Conservation (phyloP, 2,329 filamentous ascomycete species). For the Mollisiaceae sp. region DNA sequence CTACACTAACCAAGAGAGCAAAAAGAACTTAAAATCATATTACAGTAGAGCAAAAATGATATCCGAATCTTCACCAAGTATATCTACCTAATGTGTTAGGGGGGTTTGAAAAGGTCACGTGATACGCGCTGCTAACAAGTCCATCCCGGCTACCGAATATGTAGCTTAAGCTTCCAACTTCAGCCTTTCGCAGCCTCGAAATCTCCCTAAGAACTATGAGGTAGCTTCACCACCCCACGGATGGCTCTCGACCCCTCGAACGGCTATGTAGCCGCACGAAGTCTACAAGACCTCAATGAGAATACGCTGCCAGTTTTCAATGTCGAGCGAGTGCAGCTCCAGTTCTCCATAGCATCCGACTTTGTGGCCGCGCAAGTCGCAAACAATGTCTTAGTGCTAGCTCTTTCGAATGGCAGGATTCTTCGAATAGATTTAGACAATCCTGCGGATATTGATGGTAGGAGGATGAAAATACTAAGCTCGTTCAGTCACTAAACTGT, state of each 20-base stretch:
- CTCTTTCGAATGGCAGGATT: constrained; percentile 89
- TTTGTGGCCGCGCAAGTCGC: constrained; percentile 97
- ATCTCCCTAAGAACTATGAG: constrained; percentile 35
- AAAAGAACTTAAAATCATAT: too few species aligned
- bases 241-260: constrained; percentile 76
- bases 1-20: too few species aligned
- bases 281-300: constrained; percentile 63
- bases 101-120: too few species aligned
- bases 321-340: constrained; percentile 87
- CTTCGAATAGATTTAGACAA: constrained; percentile 92
- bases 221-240: constrained; percentile 37
- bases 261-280: constrained; percentile 73
- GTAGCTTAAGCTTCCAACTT: constrained; percentile 3
- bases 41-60: background rate
- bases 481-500: constrained; percentile 14
- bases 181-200: constrained; percentile 12
- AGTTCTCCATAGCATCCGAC: constrained; percentile 92
- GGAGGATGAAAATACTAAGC: constrained; percentile 23
- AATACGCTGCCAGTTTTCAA: constrained; percentile 86
- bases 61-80: background rate
- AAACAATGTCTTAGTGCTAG: constrained; percentile 94
- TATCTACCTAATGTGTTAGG: too few species aligned
- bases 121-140: too few species aligned
- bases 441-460: constrained; percentile 92
- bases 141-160: constrained; percentile 4